phyloP scores from a whole-genome alignment of 306 rosid genomes.

The Styphnolobium japonicum region DNA sequence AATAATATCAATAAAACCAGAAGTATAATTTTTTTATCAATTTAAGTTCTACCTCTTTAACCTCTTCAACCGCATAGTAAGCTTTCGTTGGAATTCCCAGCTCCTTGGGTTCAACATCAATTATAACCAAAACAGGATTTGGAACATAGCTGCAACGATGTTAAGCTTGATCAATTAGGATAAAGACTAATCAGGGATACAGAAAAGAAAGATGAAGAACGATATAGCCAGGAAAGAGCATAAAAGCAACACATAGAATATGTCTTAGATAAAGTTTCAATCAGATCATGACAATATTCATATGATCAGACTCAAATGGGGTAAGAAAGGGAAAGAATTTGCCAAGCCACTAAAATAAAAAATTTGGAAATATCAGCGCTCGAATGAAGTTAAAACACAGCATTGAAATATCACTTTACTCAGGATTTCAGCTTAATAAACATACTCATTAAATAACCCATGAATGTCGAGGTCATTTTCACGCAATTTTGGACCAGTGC shows the following conservation, averaged over 20 bases:
- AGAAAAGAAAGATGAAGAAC: neutral
- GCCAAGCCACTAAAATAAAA: neutral
- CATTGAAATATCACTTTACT: conserved; percentile 21
- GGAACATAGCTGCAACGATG: conserved; percentile 65
- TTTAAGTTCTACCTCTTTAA: conserved; percentile 59
- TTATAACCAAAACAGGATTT: conserved; percentile 85
- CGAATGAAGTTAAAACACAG: neutral
- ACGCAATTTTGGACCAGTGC: conserved; percentile 87
- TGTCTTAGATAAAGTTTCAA: conserved; percentile 1
- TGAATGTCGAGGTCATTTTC: conserved; percentile 93
- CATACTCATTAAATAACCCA: conserved; percentile 69
- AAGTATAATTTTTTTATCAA: neutral
- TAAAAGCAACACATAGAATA: neutral
- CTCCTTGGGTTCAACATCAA: conserved; percentile 92
- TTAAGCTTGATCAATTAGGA: conserved; percentile 8
- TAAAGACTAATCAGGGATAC: neutral
- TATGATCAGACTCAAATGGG: neutral
- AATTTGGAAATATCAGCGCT: neutral
- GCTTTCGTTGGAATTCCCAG: conserved; percentile 97
- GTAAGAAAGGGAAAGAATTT: neutral
- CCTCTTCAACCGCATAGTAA: conserved; percentile 86
- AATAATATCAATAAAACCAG: neutral
- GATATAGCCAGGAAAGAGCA: neutral
- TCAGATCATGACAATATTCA: neutral
- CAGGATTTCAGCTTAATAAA: conserved; percentile 26